phyloP scores from a whole-genome alignment of 225 moss, liverwort and hornwort genomes.

The Polytrichum formosum region DNA sequence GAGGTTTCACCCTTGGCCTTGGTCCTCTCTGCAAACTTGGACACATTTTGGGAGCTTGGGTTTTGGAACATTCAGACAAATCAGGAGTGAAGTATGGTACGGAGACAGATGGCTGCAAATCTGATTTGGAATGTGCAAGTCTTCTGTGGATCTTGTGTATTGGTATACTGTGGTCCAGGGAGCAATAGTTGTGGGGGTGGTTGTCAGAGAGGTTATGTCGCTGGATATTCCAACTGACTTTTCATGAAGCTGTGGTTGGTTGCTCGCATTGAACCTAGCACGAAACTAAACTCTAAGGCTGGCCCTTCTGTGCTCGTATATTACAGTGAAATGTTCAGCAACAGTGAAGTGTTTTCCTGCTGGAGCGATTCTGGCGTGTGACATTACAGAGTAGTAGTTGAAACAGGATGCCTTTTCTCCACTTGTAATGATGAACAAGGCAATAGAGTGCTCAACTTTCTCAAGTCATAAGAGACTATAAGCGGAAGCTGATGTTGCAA shows the following conservation, averaged over 20 bases:
- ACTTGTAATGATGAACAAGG: constrained; percentile 60
- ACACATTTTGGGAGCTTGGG: too few species aligned
- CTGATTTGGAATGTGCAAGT: neutral
- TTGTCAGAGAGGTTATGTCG: constrained; percentile 9
- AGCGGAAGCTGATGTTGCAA: constrained; percentile 42
- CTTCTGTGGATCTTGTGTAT: neutral
- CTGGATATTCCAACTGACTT: neutral
- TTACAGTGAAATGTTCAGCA: constrained; percentile 66
- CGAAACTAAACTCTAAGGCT: constrained; percentile 55
- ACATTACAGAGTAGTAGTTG: constrained; percentile 59
- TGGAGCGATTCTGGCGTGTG: constrained; percentile 70
- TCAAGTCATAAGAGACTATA: constrained; percentile 55
- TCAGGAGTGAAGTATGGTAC: too few species aligned
- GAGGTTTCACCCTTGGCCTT: too few species aligned
- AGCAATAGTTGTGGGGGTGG: constrained; percentile 16
- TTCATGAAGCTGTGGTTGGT: constrained; percentile 33
- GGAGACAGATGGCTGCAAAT: too few species aligned
- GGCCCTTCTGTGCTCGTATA: constrained; percentile 63
- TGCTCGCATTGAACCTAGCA: constrained; percentile 40
- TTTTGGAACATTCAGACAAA: too few species aligned
- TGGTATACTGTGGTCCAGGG: neutral
- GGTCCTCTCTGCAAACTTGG: too few species aligned
- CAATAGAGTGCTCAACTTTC: constrained; percentile 56
- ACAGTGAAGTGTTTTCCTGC: constrained; percentile 55
- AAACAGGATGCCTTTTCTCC: constrained; percentile 43